Evolutionary conservation across 108 stramenopile species (phyloP).

Genomic region (Tribonema minus): DNA sequence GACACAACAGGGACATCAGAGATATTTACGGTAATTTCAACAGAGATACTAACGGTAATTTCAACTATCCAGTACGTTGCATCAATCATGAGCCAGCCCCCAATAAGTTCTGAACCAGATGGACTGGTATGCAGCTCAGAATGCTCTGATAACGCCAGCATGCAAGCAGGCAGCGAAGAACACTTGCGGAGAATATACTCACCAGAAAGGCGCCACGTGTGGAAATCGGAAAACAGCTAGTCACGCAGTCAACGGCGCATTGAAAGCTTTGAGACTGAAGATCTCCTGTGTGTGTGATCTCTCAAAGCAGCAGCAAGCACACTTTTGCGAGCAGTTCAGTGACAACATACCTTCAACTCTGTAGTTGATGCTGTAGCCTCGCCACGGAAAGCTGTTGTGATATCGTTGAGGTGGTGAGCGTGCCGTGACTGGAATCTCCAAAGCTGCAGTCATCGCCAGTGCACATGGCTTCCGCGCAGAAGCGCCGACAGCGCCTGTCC

Average conservation of each 20-base stretch:
- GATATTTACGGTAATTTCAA: too few relatives aligned
- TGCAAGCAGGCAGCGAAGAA: background rate
- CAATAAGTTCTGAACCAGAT: too few relatives aligned
- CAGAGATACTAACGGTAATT: background rate
- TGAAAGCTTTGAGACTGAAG: background rate
- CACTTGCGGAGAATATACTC: background rate
- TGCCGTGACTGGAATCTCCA: too few relatives aligned
- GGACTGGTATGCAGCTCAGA: too few relatives aligned
- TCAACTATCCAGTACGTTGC: background rate
- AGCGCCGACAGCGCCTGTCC: too few relatives aligned
- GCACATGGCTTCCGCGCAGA: too few relatives aligned
- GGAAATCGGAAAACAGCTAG: background rate
- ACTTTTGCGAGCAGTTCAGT: background rate
- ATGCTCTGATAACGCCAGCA: too few relatives aligned
- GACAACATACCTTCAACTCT: conserved; percentile 23
- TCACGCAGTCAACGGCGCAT: background rate
- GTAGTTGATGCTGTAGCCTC: conserved; percentile 25
- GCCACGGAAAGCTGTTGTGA: conserved; percentile 29
- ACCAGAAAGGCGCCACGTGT: background rate
- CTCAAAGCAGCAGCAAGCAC: background rate
- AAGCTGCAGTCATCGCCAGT: too few relatives aligned
- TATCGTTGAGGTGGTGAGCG: too few relatives aligned
- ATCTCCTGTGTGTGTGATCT: background rate
- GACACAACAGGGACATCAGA: background rate
- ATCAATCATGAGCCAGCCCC: too few relatives aligned